Evolutionary conservation across 2,329 filamentous ascomycete species (phyloP).

Genomic region (Pyricularia sp.): DNA sequence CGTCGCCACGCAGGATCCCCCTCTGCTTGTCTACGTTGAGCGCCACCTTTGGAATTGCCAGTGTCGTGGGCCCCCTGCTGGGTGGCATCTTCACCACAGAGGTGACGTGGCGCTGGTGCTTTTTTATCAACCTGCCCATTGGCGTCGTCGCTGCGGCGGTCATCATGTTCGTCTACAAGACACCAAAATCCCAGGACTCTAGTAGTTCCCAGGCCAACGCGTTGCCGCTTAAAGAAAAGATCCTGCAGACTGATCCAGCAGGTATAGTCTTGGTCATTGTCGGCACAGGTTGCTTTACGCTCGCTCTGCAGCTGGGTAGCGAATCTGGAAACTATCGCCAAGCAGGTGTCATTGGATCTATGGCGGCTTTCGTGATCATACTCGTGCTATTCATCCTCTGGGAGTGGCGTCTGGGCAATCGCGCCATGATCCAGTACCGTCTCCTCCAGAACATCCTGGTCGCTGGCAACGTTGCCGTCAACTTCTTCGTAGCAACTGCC

Average conservation of each 20-base stretch:
- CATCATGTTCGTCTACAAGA: background rate
- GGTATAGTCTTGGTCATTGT: slow-evolving; percentile 3
- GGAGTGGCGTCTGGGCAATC: background rate
- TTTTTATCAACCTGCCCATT: slow-evolving; percentile 35
- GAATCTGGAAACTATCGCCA: background rate
- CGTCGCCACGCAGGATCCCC: slow-evolving; percentile 29
- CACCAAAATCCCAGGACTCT: background rate
- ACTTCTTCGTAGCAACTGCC: slow-evolving; percentile 1
- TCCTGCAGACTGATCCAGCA: background rate
- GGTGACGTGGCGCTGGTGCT: slow-evolving; percentile 33
- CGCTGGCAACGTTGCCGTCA: background rate
- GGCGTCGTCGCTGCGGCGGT: slow-evolving; percentile 18
- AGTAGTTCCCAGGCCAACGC: background rate
- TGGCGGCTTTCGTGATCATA: background rate
- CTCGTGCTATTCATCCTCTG: background rate
- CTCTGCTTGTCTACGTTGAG: slow-evolving; percentile 12
- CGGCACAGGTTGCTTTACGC: background rate
- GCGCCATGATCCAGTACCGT: slow-evolving; percentile 1
- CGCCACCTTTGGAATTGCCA: slow-evolving; percentile 25
- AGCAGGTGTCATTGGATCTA: background rate
- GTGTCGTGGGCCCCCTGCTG: slow-evolving; percentile 34
- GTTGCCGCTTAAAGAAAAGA: background rate
- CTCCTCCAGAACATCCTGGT: background rate
- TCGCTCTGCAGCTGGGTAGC: slow-evolving; percentile 2
- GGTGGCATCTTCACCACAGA: slow-evolving; percentile 29